phyloP scores from a whole-genome alignment of 306 rosid species.

The Vicia faba region DNA sequence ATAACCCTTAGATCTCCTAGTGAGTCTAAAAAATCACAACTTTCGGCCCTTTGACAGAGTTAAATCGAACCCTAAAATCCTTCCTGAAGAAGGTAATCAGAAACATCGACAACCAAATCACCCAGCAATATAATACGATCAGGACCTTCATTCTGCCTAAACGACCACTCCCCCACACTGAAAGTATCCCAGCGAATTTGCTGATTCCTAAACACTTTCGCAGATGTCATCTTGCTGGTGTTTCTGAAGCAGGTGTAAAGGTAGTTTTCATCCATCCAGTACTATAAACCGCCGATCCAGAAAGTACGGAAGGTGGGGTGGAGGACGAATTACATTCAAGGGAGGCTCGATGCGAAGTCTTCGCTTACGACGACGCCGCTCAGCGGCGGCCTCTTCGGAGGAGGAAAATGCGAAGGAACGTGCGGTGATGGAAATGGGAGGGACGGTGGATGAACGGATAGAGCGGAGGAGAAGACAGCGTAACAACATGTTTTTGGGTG shows the following conservation, averaged over 20 bases:
- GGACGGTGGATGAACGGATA: background rate
- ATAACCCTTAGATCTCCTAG: constrained; percentile 87
- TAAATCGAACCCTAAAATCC: constrained; percentile 60
- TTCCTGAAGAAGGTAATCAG: constrained; percentile 76
- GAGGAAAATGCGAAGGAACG: constrained; percentile 44
- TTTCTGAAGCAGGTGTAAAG: constrained; percentile 61
- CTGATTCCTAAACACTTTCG: constrained; percentile 85
- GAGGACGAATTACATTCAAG: constrained; percentile 75
- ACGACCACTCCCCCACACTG: constrained; percentile 67
- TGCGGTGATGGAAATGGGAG: too few relatives aligned
- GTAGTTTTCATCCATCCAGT: constrained; percentile 94
- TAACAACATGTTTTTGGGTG: background rate
- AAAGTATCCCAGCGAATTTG: constrained; percentile 87
- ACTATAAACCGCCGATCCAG: constrained; percentile 96
- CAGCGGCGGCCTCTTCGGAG: constrained; percentile 96
- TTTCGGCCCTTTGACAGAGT: constrained; percentile 75
- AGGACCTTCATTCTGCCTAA: constrained; percentile 77
- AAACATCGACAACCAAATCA: constrained; percentile 91
- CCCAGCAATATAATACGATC: constrained; percentile 88
- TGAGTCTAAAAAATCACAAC: too few relatives aligned
- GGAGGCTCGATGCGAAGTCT: constrained; percentile 95
- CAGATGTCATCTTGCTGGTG: constrained; percentile 60
- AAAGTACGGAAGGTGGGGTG: constrained; percentile 75
- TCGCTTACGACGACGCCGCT: constrained; percentile 87
- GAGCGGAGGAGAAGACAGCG: constrained; percentile 16